Conservation (phyloP, 2,329 filamentous ascomycete genomes). For the Neofusicoccum laricinum region DNA sequence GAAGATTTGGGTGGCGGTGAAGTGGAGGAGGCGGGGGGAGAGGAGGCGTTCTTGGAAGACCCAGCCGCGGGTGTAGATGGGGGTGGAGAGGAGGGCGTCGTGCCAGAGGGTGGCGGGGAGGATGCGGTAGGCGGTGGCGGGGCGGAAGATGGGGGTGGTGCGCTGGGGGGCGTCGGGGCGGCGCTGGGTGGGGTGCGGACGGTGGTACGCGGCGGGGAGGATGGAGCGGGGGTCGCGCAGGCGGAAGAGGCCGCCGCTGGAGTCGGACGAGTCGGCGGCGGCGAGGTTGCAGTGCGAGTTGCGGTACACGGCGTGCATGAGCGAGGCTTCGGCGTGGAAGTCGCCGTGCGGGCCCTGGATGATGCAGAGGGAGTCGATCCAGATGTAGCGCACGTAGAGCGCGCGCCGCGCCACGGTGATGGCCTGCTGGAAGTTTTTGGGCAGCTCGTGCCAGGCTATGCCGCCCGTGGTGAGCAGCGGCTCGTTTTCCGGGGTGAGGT, state of each 20-base stretch:
- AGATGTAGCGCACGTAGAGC: conserved; percentile 20
- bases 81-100: conserved; percentile 20
- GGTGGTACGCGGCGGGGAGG: conserved; percentile 18
- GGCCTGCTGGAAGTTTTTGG: conserved; percentile 27
- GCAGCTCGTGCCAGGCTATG: conserved; percentile 19
- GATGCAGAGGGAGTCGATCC: conserved; percentile 23
- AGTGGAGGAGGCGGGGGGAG: conserved; percentile 27
- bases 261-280: conserved; percentile 23
- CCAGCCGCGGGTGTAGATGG: conserved; percentile 24
- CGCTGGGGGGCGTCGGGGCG: conserved; percentile 21
- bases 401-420: conserved; percentile 21
- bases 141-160: conserved; percentile 22
- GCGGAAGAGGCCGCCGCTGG: conserved; percentile 24
- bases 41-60: conserved; percentile 33
- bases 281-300: conserved; percentile 31
- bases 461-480: conserved; percentile 13
- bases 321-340: conserved; percentile 21
- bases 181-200: neutral
- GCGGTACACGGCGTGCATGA: conserved; percentile 31
- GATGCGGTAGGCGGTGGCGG: conserved; percentile 21
- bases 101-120: conserved; percentile 25
- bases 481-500: conserved; percentile 15
- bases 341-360: conserved; percentile 19
- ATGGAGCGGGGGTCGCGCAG: conserved; percentile 20
- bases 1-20: conserved; percentile 25